A percentile compares a stretch with the other conserved stretches of the same genome.
Evolutionary conservation across 306 rosid genomes (phyloP).

Genomic region (Fragaria ananassa): DNA sequence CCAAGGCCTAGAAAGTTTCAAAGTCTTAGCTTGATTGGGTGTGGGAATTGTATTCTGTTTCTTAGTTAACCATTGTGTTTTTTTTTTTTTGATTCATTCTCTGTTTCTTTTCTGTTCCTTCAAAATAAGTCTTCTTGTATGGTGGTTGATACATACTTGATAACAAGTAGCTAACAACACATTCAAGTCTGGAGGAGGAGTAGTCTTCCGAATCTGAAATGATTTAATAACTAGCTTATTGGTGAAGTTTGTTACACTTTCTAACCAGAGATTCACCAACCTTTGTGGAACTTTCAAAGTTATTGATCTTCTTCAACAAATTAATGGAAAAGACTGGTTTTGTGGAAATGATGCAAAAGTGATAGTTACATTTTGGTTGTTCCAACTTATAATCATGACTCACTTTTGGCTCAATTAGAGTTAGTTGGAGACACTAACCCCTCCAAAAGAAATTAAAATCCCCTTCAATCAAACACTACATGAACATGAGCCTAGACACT

Average conservation of each 20-base stretch:
- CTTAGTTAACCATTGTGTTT: background rate
- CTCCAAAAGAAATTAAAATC: background rate
- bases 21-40: background rate
- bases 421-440: background rate
- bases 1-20: slow-evolving; percentile 36
- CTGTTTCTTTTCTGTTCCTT: background rate
- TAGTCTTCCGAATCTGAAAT: background rate
- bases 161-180: background rate
- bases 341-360: background rate
- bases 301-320: too few relatives aligned
- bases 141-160: background rate
- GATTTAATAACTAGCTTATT: background rate
- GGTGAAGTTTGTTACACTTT: background rate
- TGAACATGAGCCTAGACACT: background rate
- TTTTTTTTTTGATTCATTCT: background rate
- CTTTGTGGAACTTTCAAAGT: background rate
- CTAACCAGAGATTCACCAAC: background rate
- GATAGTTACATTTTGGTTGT: background rate
- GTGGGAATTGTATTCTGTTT: background rate
- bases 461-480: background rate
- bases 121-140: background rate
- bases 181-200: background rate
- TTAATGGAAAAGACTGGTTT: background rate
- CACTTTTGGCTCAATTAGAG: background rate
- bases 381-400: background rate